Base-by-base conservation (phyloP, 441 rosid genomes). In the Erodium texanum region DNA sequence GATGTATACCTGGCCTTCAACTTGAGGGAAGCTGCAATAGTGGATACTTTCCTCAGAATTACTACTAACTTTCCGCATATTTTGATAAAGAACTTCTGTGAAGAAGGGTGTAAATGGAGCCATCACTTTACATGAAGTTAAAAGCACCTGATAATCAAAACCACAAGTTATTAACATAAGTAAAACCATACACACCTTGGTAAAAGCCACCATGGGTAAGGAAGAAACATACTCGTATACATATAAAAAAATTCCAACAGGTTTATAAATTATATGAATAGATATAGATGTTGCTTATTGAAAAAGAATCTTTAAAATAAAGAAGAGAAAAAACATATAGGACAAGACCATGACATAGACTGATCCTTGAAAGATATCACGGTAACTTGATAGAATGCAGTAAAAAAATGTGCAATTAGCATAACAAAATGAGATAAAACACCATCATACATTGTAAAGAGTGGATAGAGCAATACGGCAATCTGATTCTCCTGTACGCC, bases 31-130 rank as follows among this genome's bases (percentile, higher is more conserved):
- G 68, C 83, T 79, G 82, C 98, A 89, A 66, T 77, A 95, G 73
- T 95, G 98, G 74, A 92, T 84, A 75, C 96, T 90, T 80, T 95
- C 96, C 78, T 90, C 96, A 15, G 90, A 84, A 63, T 85, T 85
- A 68, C 76, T 50, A 71, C 78, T 72, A 50, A 79, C 96, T 85
- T 87, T 96, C 64, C 96, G 83, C 89, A 96, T 71, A 80, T 96
- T 96, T 77, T 93, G 99, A 78, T 93, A 96, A 52, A 96, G 86
- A 65, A 83, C 86, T 78, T 96, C 99, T 0, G 98, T 89, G 74
- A 92, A 95, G 85, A 95, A 95, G 2, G 99, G 98, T 24, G 99
- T 95, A 77, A 95, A 89, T 67, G 98, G 92, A 62, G 98, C 84
- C 98, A 92, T 95, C 77, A 90, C 99, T 82, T 90, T 89, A 75